Evolutionary conservation across 2,329 filamentous ascomycete species (phyloP).

Genomic region (Pestalotiopsis sp.): DNA sequence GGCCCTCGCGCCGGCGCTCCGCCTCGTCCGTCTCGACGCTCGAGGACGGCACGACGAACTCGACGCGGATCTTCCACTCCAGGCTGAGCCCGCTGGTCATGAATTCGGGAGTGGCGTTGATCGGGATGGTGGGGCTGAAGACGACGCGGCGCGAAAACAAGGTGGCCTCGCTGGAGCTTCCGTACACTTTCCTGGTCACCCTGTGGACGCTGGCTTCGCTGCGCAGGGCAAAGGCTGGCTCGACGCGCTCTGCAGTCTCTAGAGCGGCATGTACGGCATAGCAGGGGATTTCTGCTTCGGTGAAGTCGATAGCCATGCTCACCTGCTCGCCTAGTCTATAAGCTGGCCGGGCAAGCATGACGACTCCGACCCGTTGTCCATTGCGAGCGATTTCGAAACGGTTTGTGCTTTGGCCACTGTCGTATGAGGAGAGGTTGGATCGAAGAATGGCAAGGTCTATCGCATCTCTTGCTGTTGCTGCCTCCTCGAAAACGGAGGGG

Average conservation of each 20-base stretch:
- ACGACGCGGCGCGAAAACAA: conserved; percentile 78
- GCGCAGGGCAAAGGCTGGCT: conserved; percentile 77
- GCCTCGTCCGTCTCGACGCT: conserved; percentile 16
- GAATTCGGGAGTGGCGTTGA: conserved; percentile 85
- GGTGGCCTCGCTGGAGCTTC: conserved; percentile 77
- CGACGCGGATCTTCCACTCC: conserved; percentile 86
- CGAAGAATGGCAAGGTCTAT: conserved; percentile 91
- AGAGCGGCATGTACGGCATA: conserved; percentile 84
- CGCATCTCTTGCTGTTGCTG: conserved; percentile 73
- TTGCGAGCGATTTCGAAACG: conserved; percentile 94
- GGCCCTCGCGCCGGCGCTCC: conserved; percentile 27
- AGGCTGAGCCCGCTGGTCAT: conserved; percentile 85
- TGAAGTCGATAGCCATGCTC: conserved; percentile 83
- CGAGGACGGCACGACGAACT: conserved; percentile 82
- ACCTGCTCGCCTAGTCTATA: conserved; percentile 90
- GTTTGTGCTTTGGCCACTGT: conserved; percentile 80
- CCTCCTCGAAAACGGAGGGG: conserved; percentile 57
- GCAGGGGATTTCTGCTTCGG: conserved; percentile 74
- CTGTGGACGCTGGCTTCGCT: conserved; percentile 85
- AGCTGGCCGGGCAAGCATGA: conserved; percentile 85
- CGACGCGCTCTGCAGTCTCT: conserved; percentile 85
- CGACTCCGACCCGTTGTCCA: conserved; percentile 86
- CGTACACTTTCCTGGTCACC: conserved; percentile 82
- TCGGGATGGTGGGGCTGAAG: conserved; percentile 83
- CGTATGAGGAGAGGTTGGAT: conserved; percentile 66